Base-by-base conservation (phyloP, 768 basidiomycete genomes). In the Serpula lacrymans region DNA sequence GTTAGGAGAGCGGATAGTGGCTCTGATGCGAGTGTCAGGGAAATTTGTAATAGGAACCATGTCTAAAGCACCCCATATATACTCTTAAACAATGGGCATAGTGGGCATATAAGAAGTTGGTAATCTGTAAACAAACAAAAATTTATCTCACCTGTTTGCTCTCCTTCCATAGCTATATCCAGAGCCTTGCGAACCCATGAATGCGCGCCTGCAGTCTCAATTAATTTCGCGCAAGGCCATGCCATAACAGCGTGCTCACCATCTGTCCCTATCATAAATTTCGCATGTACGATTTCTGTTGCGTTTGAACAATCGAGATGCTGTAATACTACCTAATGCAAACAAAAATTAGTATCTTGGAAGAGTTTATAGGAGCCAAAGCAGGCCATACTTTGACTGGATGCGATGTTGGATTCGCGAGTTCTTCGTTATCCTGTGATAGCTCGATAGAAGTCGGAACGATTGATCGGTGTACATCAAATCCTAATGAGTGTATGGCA, bases 41-140 rank as follows among this genome's bases (percentile, higher is more conserved):
- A 84, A 82, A 49, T 83, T 67, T 5, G 82, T 82, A 10, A 76
- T 67, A 0, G 78, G 78, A 7, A 71, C 52, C 46, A 77, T 64
- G 54, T 85, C 84, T 14, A 86, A 61, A 3, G 86, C 85, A 2
- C 85, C 84, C 85, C 85, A 88, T 16, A 86, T 70, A 43, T 71
- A 80, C 39, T 85, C 77, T 53, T 70, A 73, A n/a, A n/a, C n/a
- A n/a, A n/a, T n/a, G n/a, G n/a, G n/a, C n/a, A n/a, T n/a, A n/a
- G n/a, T n/a, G n/a, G n/a, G n/a, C n/a, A n/a, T n/a, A n/a, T n/a
- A n/a, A n/a, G n/a, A n/a, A n/a, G n/a, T n/a, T n/a, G n/a, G n/a
- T 21, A 2, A 27, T 26, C 18, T 3, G 3, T 5, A 4, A n/a
- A 16, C 16, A 20, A 16, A 24, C 11, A 24, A 17, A 13, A 2